Evolutionary conservation across 306 rosid genomes (phyloP).

Genomic region (Corylus heterophylla): DNA sequence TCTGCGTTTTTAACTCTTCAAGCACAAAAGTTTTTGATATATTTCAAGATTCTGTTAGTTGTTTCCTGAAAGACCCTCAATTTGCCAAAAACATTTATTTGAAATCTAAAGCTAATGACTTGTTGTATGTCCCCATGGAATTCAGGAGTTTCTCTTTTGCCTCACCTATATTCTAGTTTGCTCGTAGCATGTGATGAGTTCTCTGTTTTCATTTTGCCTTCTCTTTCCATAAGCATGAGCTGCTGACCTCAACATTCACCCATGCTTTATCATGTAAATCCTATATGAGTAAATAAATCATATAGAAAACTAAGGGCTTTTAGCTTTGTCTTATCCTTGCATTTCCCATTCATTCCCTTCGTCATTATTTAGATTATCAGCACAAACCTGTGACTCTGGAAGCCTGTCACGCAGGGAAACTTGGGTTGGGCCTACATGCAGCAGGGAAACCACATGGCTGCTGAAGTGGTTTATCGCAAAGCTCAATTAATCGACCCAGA

Average conservation of each 20-base stretch:
- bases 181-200: background rate
- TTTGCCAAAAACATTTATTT: background rate
- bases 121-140: background rate
- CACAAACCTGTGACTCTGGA: background rate
- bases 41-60: background rate
- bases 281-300: background rate
- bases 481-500: constrained; percentile 86
- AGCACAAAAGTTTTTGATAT: background rate
- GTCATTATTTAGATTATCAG: background rate
- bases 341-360: background rate
- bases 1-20: background rate
- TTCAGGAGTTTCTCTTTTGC: background rate
- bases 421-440: constrained; percentile 99
- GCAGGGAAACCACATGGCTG: constrained; percentile 56
- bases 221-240: background rate
- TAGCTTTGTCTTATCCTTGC: background rate
- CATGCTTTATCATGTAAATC: background rate
- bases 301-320: background rate
- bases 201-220: background rate
- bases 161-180: background rate
- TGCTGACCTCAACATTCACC: background rate
- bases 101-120: background rate
- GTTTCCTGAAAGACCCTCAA: background rate
- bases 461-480: constrained; percentile 71
- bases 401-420: constrained; percentile 58